phyloP scores from a whole-genome alignment of 225 moss, liverwort and hornwort species.

The Asterella californica region DNA sequence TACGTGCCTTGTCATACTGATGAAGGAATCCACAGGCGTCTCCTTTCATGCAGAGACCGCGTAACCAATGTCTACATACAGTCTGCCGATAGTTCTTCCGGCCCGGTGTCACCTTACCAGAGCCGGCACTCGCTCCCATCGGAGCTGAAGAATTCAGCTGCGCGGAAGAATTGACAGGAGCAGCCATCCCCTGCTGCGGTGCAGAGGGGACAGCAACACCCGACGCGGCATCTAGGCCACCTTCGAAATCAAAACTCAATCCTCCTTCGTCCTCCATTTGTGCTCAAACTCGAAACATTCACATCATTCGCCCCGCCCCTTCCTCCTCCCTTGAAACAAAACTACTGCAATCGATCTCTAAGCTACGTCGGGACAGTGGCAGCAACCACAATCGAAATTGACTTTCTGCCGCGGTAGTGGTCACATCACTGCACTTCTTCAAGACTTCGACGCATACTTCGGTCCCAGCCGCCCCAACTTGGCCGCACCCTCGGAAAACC shows the following conservation, averaged over 20 bases:
- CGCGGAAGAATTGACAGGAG: constrained; percentile 18
- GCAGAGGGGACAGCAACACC: constrained; percentile 43
- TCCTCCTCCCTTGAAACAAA: neutral
- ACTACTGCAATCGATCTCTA: neutral
- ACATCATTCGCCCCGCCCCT: neutral
- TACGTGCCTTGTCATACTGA: constrained; percentile 97
- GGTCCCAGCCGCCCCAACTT: no score
- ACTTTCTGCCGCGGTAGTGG: no score
- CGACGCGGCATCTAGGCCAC: constrained; percentile 72
- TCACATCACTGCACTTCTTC: no score
- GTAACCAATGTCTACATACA: constrained; percentile 95
- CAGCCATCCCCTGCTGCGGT: constrained; percentile 25
- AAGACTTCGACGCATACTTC: no score
- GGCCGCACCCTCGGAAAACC: no score
- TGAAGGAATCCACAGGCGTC: constrained; percentile 99
- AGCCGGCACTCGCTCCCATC: constrained; percentile 28
- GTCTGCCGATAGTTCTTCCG: constrained; percentile 98
- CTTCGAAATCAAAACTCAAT: constrained; percentile 94
- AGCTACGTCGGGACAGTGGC: no score
- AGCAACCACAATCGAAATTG: no score
- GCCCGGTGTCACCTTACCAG: constrained; percentile 65
- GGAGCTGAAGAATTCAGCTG: constrained; percentile 45
- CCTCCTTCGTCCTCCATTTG: constrained; percentile 94
- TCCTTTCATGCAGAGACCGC: constrained; percentile 98
- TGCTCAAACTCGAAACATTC: constrained; percentile 1